phyloP scores from a whole-genome alignment of 768 basidiomycete species.

The Lactarius quietus region DNA sequence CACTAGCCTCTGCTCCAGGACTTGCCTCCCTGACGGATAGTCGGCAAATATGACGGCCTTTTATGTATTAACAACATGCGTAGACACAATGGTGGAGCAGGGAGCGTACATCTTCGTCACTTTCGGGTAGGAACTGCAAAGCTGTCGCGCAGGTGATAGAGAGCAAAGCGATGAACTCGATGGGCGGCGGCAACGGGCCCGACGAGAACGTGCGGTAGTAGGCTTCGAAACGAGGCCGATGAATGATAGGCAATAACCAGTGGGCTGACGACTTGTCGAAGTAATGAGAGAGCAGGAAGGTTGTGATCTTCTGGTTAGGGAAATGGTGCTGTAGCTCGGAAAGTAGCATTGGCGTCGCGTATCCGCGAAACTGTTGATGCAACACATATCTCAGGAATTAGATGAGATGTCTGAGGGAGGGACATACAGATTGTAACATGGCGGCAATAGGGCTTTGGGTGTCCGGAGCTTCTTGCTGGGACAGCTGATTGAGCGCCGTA shows the following conservation, averaged over 20 bases:
- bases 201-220: slow-evolving; percentile 26
- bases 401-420: not conserved
- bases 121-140: slow-evolving; percentile 29
- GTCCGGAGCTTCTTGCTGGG: slow-evolving; percentile 22
- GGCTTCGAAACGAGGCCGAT: slow-evolving; percentile 27
- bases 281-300: slow-evolving; percentile 25
- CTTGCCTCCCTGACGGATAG: slow-evolving; percentile 26
- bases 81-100: not conserved
- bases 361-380: slow-evolving; percentile 10
- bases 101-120: slow-evolving; percentile 24
- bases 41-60: slow-evolving; percentile 25
- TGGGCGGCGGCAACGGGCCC: slow-evolving; percentile 20
- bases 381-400: not conserved
- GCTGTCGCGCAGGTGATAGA: slow-evolving; percentile 28
- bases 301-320: slow-evolving; percentile 27
- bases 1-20: slow-evolving; percentile 21
- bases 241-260: slow-evolving; percentile 27
- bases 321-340: slow-evolving; percentile 23
- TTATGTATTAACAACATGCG: not conserved
- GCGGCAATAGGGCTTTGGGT: not conserved
- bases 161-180: slow-evolving; percentile 28
- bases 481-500: slow-evolving; percentile 24
- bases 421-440: slow-evolving; percentile 10
- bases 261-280: slow-evolving; percentile 28
- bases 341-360: slow-evolving; percentile 2